Evolutionary conservation across 1,284 basidiomycete species (phyloP).

Genomic region (Heliocybe sulcata): DNA sequence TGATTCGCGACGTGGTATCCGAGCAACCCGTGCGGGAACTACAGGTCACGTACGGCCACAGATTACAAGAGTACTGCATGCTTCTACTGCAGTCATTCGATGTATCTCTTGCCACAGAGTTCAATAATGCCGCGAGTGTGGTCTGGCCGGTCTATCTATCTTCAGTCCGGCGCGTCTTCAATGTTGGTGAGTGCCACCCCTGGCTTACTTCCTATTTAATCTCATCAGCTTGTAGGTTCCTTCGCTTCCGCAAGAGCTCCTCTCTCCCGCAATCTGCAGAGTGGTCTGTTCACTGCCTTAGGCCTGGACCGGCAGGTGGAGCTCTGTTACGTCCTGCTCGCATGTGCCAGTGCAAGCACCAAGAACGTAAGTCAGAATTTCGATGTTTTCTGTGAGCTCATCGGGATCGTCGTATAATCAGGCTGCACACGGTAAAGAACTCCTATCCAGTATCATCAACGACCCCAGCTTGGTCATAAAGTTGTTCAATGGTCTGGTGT

Average conservation of each 20-base stretch:
- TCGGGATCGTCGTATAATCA: conserved; percentile 28
- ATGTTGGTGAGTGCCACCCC: conserved; percentile 29
- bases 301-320: conserved; percentile 44
- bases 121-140: conserved; percentile 37
- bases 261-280: conserved; percentile 36
- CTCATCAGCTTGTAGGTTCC: conserved; percentile 16
- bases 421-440: conserved; percentile 33
- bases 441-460: conserved; percentile 38
- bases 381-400: background rate
- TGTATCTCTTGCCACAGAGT: conserved; percentile 28
- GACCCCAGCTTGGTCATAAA: conserved; percentile 48
- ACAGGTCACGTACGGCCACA: conserved; percentile 15
- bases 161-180: conserved; percentile 37
- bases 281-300: conserved; percentile 46
- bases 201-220: conserved; percentile 1
- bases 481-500: conserved; percentile 52
- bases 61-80: conserved; percentile 34
- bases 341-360: conserved; percentile 27
- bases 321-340: conserved; percentile 47
- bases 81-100: conserved; percentile 55
- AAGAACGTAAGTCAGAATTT: conserved; percentile 27
- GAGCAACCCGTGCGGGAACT: conserved; percentile 11
- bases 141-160: conserved; percentile 43
- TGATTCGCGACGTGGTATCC: conserved; percentile 40
- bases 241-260: conserved; percentile 25